Percentiles rank a stretch among this genome's conserved stretches.
These are phyloP conservation scores for Phytophthora pisi DNA, from an alignment of 352 stramenopile genomes.

Conservation along the genomic window DNA sequence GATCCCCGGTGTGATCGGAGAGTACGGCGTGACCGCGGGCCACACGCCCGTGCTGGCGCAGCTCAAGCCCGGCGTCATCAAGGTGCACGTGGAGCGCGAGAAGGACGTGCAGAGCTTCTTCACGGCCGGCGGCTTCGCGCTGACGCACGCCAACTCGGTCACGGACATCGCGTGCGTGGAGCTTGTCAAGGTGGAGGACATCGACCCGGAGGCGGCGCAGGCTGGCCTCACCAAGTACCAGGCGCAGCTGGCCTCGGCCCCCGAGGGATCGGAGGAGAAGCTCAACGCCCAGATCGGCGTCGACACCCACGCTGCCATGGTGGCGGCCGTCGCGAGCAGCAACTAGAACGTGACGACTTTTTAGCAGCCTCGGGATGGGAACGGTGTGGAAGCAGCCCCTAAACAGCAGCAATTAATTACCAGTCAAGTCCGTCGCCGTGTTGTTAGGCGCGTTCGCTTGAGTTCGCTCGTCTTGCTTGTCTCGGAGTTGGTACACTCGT, in stretches of 20 bases:
- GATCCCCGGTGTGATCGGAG: conserved; percentile 94
- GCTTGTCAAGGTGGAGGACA: conserved; percentile 96
- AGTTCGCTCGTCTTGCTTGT: conserved; percentile 15
- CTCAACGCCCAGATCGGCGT: conserved; percentile 96
- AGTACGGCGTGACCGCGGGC: conserved; percentile 97
- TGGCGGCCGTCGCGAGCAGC: conserved; percentile 78
- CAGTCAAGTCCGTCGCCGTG: conserved; percentile 25
- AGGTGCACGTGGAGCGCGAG: conserved; percentile 84
- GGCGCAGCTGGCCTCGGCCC: conserved; percentile 72
- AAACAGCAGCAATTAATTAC: conserved; percentile 41
- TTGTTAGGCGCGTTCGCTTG: conserved; percentile 31
- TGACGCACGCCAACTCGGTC: conserved; percentile 96
- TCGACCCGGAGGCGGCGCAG: conserved; percentile 91
- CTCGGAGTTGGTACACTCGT: background rate
- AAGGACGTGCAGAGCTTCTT: conserved; percentile 97
- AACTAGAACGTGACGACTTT: conserved; percentile 40
- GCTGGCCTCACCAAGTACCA: conserved; percentile 93
- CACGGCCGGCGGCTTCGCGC: conserved; percentile 95
- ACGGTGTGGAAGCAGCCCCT: background rate
- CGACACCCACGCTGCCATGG: conserved; percentile 95
- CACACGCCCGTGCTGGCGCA: conserved; percentile 97
- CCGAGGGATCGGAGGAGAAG: conserved; percentile 89
- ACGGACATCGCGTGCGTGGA: conserved; percentile 98
- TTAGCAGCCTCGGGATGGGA: background rate
- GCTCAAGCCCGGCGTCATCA: conserved; percentile 96